Base-by-base conservation (phyloP, 345 rosid species). In the Brassica carinata region DNA sequence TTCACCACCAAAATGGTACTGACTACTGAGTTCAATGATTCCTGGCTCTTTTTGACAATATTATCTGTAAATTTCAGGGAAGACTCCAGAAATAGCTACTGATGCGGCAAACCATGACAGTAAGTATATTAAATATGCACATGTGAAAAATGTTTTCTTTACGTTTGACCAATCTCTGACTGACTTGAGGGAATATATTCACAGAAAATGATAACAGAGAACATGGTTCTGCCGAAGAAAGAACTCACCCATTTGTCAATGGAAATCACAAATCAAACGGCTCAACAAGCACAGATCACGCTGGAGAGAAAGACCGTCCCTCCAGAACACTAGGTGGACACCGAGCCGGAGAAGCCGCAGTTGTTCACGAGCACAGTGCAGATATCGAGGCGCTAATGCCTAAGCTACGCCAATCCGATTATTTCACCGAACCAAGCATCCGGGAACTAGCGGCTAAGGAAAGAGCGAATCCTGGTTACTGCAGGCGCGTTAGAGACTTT, bases 361-460 rank as follows among this genome's bases (percentile, higher is more conserved):
- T n/a, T n/a, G n/a, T n/a, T n/a, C n/a, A n/a, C n/a, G n/a, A n/a
- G n/a, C n/a, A n/a, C n/a, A n/a, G n/a, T n/a, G n/a, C 97, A 13
- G 97, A 92, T 79, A 94, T 96, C 27, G 97, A 94, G 85, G 94
- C 98, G 9, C 84, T 89, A 9, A 91, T 96, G 97, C 99, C 99
- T 5, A 96, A 94, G 86, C 94, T 96, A 7, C 87, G 94, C 5
- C 87, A 88, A 19, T 82, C 94, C 0, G 99, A 96, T 73, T 96
- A 94, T 82, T 96, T 83, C 81, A 96, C 98, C 0, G 97, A 92
- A 79, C 99, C 99, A 40, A 87, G 90, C 17, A 90, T 92, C 85
- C 98, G 87, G 71, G 98, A 94, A 84, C 85, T 96, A 69, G 97
- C 98, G 11, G 98, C 98, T 17, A 96, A 89, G 82, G 98, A 96